Evolutionary conservation across 805 yeast genomes (phyloP).

Genomic region (Candida arabinofermentans): DNA sequence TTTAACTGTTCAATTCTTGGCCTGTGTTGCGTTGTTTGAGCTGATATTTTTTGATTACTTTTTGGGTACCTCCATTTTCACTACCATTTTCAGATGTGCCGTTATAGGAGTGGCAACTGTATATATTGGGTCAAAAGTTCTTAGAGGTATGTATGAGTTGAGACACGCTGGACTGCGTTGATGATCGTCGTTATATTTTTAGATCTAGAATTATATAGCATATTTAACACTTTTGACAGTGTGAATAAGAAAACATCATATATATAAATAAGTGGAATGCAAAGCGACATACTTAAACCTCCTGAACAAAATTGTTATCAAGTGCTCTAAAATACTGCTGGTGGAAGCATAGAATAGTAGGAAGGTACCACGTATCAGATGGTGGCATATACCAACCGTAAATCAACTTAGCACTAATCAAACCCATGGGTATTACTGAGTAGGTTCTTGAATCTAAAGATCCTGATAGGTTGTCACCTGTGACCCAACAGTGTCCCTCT

Average conservation of each 20-base stretch:
- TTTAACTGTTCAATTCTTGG: conserved; percentile 42
- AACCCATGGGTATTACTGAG: conserved; percentile 83
- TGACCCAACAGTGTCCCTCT: conserved; percentile 93
- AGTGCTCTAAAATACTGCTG: conserved; percentile 56
- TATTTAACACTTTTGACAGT: not conserved
- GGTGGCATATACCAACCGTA: conserved; percentile 49
- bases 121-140: conserved; percentile 61
- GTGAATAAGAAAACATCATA: not conserved
- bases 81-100: conserved; percentile 45
- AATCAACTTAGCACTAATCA: conserved; percentile 81
- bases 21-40: conserved; percentile 48
- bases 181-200: not conserved
- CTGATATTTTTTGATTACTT: conserved; percentile 53
- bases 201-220: too few relatives aligned
- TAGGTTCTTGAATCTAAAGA: conserved; percentile 88
- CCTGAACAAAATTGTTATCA: conserved; percentile 45
- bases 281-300: conserved; percentile 7
- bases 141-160: conserved; percentile 36
- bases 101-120: conserved; percentile 52
- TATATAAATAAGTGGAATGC: not conserved
- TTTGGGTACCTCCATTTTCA: conserved; percentile 56
- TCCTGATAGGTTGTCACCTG: conserved; percentile 88
- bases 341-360: conserved; percentile 27
- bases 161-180: conserved; percentile 27
- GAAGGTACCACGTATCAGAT: conserved; percentile 23